Evolutionary conservation across 164 flowering plant species (phyloP).

Genomic region (Nelumbo lutea): DNA sequence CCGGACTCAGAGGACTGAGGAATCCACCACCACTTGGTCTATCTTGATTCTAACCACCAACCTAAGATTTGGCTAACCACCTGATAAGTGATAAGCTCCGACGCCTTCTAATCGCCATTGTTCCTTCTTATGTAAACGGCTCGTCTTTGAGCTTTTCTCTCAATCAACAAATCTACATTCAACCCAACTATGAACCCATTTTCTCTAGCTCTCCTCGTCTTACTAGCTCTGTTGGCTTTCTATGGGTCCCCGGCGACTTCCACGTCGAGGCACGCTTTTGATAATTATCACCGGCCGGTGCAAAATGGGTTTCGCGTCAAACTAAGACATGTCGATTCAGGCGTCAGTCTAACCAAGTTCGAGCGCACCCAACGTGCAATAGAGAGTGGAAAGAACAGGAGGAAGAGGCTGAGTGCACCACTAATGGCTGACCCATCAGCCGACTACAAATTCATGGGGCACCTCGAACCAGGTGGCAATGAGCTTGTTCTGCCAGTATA

Average conservation of each 20-base stretch:
- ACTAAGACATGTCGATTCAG: slow-evolving; percentile 56
- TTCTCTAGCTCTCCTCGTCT: neutral
- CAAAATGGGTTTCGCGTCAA: slow-evolving; percentile 39
- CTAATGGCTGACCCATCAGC: slow-evolving; percentile 7
- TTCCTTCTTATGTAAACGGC: too few relatives aligned
- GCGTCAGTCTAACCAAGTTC: slow-evolving; percentile 46
- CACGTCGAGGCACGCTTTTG: slow-evolving; percentile 20
- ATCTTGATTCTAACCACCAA: too few relatives aligned
- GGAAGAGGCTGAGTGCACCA: slow-evolving; percentile 34
- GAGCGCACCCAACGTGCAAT: slow-evolving; percentile 54
- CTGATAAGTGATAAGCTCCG: too few relatives aligned
- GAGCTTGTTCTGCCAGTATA: slow-evolving; percentile 63
- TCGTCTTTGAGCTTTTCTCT: too few relatives aligned
- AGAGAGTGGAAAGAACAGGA: slow-evolving; percentile 40
- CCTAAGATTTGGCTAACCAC: too few relatives aligned
- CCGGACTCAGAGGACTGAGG: too few relatives aligned
- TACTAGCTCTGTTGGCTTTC: neutral
- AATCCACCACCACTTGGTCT: too few relatives aligned
- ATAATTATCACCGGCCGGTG: neutral
- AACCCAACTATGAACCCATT: neutral
- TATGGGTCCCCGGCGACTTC: slow-evolving; percentile 16
- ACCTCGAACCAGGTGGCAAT: slow-evolving; percentile 45
- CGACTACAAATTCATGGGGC: slow-evolving; percentile 19
- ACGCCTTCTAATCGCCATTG: too few relatives aligned
- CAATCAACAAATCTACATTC: too few relatives aligned